Conservation (phyloP, 768 basidiomycete species). For the Tylopilus sp. region DNA sequence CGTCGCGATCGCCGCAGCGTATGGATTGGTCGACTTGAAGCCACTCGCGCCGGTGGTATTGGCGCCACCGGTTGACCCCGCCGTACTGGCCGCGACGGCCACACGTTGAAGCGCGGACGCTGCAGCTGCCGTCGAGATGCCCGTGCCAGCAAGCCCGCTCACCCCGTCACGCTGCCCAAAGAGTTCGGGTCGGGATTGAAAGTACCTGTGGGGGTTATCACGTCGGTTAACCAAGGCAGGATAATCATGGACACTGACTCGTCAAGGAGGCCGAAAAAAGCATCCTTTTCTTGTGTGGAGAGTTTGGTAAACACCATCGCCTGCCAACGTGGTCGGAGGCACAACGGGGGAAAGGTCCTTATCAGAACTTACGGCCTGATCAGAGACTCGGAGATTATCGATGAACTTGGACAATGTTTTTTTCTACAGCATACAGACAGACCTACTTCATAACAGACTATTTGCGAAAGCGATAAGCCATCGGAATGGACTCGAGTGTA, state of each 20-base stretch:
- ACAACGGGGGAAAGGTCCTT: neutral
- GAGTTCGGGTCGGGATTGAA: slow-evolving; percentile 67
- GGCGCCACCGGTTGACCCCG: neutral
- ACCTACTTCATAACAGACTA: slow-evolving; percentile 25
- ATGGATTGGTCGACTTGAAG: slow-evolving; percentile 33
- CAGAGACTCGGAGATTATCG: slow-evolving; percentile 1
- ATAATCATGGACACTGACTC: slow-evolving; percentile 46
- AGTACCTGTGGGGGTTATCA: slow-evolving; percentile 55
- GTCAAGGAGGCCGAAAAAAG: slow-evolving; percentile 77
- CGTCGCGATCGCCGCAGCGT: slow-evolving; percentile 12
- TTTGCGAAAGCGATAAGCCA: slow-evolving; percentile 15
- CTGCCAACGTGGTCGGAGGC: neutral
- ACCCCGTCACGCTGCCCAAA: slow-evolving; percentile 33
- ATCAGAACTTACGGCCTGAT: neutral
- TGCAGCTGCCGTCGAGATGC: slow-evolving; percentile 27
- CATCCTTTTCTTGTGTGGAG: slow-evolving; percentile 65
- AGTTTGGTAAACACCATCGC: slow-evolving; percentile 73
- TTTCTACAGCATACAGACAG: slow-evolving; percentile 33
- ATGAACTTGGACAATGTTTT: slow-evolving; percentile 11
- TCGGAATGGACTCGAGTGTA: slow-evolving; percentile 16
- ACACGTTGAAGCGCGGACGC: slow-evolving; percentile 46
- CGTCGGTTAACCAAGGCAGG: neutral
- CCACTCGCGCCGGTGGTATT: neutral
- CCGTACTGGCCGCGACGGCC: slow-evolving; percentile 40
- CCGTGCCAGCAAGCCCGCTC: slow-evolving; percentile 16